These are phyloP conservation scores for Apostasia shenzhenica DNA, from an alignment of 106 monocot genomes.

Conservation along the genomic window DNA sequence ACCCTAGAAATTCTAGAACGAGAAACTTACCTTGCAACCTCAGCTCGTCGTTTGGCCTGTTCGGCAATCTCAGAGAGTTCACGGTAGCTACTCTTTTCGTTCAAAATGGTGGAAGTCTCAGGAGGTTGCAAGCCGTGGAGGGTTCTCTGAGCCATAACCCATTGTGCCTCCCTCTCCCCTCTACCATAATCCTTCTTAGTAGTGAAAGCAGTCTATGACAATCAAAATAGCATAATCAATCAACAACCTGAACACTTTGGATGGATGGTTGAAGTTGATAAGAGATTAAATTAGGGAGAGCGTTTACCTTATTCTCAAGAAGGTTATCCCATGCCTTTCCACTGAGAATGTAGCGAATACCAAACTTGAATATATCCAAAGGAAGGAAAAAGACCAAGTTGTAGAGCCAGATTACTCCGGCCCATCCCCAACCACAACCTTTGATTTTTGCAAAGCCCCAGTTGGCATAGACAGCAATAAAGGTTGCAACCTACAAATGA, in stretches of 20 bases:
- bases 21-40: slow-evolving; percentile 50
- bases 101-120: slow-evolving; percentile 6
- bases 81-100: slow-evolving; percentile 42
- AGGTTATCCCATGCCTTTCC: slow-evolving; percentile 74
- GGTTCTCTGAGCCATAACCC: slow-evolving; percentile 22
- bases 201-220: slow-evolving; percentile 16
- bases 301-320: slow-evolving; percentile 47
- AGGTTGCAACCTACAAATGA: slow-evolving; percentile 42
- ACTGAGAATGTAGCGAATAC: slow-evolving; percentile 51
- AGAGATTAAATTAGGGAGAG: background rate
- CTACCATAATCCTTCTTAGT: slow-evolving; percentile 24
- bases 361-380: slow-evolving; percentile 54
- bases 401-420: slow-evolving; percentile 72
- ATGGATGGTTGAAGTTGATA: background rate
- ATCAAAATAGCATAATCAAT: background rate
- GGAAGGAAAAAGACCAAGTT: slow-evolving; percentile 45
- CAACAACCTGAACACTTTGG: background rate
- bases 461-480: slow-evolving; percentile 57
- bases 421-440: slow-evolving; percentile 78
- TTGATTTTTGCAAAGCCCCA: slow-evolving; percentile 55
- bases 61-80: slow-evolving; percentile 75
- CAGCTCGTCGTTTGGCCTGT: slow-evolving; percentile 66
- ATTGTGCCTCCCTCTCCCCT: slow-evolving; percentile 25
- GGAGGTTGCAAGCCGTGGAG: slow-evolving; percentile 20
- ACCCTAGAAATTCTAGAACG: no score